Base-by-base conservation (phyloP, 1,284 basidiomycete genomes). In the Entoloma clypeatum region DNA sequence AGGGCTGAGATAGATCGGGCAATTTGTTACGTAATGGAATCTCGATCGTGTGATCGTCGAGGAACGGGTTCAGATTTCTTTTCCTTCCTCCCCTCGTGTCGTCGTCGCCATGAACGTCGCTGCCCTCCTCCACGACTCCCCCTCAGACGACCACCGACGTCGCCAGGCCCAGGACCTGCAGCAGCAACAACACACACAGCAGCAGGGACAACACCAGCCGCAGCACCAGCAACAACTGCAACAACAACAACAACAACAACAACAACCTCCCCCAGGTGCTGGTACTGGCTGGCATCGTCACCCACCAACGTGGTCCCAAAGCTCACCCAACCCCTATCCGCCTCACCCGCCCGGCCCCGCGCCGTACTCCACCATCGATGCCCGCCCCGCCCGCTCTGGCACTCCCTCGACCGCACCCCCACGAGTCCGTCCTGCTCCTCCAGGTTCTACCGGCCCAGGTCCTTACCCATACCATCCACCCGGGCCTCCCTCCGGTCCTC, bases 91-190 rank as follows among this genome's bases (percentile, higher is more conserved):
- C 35, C 39, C 33, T 16, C 25, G 5, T 32, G 13, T 7, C 30
- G 36, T 8, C 23, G 4, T 27, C 9, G 44, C 40, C 30, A 86
- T 86, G 84, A 83, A 86, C 64, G 79, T 86, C 52, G 77, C 78
- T 29, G 75, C 70, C 51, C 74, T 86, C 43, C 66, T 86, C 23
- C 79, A 82, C 54, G 80, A 81, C 60, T 77, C 81, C 0, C 83
- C 83, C 30, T 81, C 81, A 0, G 79, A 71, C 54, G 67, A 60
- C 43, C 26, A 56, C 48, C 45, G 61, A 33, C 59, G 65, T 48
- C 49, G 49, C 13, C 34, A 44, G 39, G n/a, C n/a, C 47, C 51
- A 43, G 37, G 43, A 48, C 11, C 41, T 36, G 21, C 45, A 40
- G 19, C 35, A 19, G 14, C 39, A 37, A 5, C 47, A 41, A 16